These are phyloP conservation scores for Aeminium ludgeri DNA, from an alignment of 495 filamentous ascomycete species.

Conservation along the genomic window DNA sequence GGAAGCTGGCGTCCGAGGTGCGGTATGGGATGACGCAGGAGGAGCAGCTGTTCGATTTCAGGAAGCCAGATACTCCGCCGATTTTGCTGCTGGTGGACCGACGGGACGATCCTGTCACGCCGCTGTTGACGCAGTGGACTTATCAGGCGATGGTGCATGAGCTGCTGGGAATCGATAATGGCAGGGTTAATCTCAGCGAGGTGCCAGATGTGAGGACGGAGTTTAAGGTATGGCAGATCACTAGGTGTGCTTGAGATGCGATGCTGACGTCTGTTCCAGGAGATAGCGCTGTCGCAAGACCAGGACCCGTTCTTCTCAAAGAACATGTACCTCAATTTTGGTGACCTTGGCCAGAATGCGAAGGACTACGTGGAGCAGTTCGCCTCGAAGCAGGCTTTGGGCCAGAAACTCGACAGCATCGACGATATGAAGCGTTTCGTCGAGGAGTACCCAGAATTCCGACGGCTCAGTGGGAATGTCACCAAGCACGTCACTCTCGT, in stretches of 20 bases:
- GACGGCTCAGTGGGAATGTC: slow-evolving; percentile 90
- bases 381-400: slow-evolving; percentile 83
- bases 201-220: slow-evolving; percentile 83
- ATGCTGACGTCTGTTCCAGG: slow-evolving; percentile 22
- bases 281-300: slow-evolving; percentile 91
- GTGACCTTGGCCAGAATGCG: slow-evolving; percentile 90
- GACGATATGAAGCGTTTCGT: slow-evolving; percentile 98
- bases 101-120: slow-evolving; percentile 91
- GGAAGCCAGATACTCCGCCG: slow-evolving; percentile 85
- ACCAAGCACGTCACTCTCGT: slow-evolving; percentile 97
- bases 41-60: slow-evolving; percentile 92
- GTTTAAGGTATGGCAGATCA: slow-evolving; percentile 36
- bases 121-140: slow-evolving; percentile 90
- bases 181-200: slow-evolving; percentile 69
- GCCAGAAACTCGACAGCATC: slow-evolving; percentile 88
- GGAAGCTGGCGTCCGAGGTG: slow-evolving; percentile 83
- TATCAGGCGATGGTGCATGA: slow-evolving; percentile 99
- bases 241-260: background rate
- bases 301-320: slow-evolving; percentile 99
- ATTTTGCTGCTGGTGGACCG: slow-evolving; percentile 82
- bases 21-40: slow-evolving; percentile 88
- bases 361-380: slow-evolving; percentile 98
- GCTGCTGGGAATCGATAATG: slow-evolving; percentile 80
- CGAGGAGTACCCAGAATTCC: slow-evolving; percentile 94
- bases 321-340: slow-evolving; percentile 99